Evolutionary conservation across 257 asterid species (phyloP), one percentile per base, ranked within the genome.

Genomic region (Gentiana macrophylla): DNA sequence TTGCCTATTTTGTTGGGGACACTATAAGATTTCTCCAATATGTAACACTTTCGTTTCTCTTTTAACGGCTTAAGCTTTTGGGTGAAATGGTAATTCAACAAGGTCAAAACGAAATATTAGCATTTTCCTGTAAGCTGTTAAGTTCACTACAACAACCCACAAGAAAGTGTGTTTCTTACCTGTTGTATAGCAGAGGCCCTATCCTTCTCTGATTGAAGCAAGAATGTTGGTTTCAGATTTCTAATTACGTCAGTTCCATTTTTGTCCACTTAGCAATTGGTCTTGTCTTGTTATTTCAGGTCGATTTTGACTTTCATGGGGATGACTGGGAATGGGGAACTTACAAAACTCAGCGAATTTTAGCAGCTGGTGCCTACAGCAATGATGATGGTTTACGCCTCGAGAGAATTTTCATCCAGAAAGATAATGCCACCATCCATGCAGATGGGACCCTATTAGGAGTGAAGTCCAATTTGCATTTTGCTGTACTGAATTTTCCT

Each of bases 311-410:
- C 73, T 87, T 92, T 62, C 86, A 83, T 70, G 98, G 98, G 66
- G 98, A 92, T 61, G 98, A 92, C 70, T 92, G 98, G 98, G 98
- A 92, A 72, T 92, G 97, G 98, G 98, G 98, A 62, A 68, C 85
- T 51, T 92, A 92, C 72, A 83, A 80, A 72, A 87, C 94, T 68
- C 98, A 87, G 72, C 97, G 93, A 9, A 86, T 92, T 66, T 73
- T 84, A 67, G 98, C 98, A 65, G 97, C 91, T 67, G 98, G 97
- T 56, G 76, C 84, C 70, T 92, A 92, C 82, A 87, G 94, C 80
- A 88, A 92, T 68, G 79, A 82, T 64, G 97, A 88, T 67, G 98
- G 98, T 63, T 71, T 92, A 72, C 98, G 98, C 66, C 97, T 92
- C 10, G 98, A 92, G 70, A 84, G 80, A 78, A 83, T 92, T 63